Evolutionary conservation across 441 rosid species (phyloP).

Genomic region (Gossypium aridum): DNA sequence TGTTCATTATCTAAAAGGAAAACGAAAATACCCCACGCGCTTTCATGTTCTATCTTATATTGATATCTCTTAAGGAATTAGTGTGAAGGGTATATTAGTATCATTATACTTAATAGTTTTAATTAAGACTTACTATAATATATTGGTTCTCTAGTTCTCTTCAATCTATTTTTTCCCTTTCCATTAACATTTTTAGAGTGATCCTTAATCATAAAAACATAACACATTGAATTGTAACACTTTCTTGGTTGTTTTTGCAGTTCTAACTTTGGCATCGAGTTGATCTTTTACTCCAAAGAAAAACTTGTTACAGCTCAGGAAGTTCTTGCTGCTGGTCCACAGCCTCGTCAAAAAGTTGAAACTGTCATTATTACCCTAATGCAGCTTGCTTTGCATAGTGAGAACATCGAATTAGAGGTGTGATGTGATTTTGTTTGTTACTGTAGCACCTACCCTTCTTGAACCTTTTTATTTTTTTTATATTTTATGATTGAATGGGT

Average conservation of each 20-base stretch:
- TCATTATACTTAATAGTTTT: not conserved
- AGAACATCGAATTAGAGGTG: slow-evolving; percentile 85
- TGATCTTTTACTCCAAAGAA: slow-evolving; percentile 66
- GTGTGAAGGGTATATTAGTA: not conserved
- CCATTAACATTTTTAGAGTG: not conserved
- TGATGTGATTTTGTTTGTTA: slow-evolving; percentile 8
- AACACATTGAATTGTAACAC: not conserved
- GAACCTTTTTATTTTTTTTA: not conserved
- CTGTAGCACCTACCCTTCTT: slow-evolving; percentile 1
- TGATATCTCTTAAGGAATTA: not conserved
- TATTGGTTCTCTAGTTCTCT: not conserved
- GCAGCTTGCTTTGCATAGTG: slow-evolving; percentile 93
- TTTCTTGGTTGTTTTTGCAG: slow-evolving; percentile 29
- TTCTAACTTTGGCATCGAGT: slow-evolving; percentile 66
- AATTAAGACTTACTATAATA: not conserved
- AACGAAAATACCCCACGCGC: not conserved
- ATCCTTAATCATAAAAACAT: not conserved
- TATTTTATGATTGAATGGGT: not conserved
- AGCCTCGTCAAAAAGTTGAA: slow-evolving; percentile 65
- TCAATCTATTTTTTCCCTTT: not conserved
- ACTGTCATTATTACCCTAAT: slow-evolving; percentile 76
- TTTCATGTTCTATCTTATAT: not conserved
- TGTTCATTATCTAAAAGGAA: not conserved
- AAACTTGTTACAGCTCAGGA: slow-evolving; percentile 70
- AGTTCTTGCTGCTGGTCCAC: slow-evolving; percentile 76